Conservation (phyloP, 225 moss, liverwort and hornwort species). For the Marchantia polymorpha region DNA sequence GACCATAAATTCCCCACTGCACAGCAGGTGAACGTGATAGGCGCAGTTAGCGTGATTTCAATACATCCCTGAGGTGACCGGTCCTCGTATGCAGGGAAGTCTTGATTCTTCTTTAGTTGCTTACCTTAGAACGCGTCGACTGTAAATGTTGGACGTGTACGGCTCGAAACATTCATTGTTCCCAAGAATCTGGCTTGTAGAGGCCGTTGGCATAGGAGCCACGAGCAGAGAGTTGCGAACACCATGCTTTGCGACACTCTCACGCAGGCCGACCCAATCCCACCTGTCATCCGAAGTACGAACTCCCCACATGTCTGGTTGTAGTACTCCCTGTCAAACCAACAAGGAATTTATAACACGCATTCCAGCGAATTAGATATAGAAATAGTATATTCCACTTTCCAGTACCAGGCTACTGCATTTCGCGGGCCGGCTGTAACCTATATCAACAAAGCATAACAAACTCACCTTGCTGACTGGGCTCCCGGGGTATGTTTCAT, state of each 20-base stretch:
- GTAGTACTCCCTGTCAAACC: conserved; percentile 48
- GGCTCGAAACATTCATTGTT: conserved; percentile 97
- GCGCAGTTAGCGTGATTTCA: neutral
- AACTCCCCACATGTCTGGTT: conserved; percentile 88
- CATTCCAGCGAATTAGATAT: neutral
- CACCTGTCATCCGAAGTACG: conserved; percentile 55
- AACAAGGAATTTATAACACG: neutral
- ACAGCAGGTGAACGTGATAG: neutral
- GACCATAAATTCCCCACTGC: conserved; percentile 94
- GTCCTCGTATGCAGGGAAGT: neutral
- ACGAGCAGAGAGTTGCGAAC: conserved; percentile 73
- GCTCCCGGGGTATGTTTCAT: conserved; percentile 66
- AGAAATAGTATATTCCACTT: neutral
- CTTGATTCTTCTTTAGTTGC: neutral
- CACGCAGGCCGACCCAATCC: conserved; percentile 62
- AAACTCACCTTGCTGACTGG: conserved; percentile 65
- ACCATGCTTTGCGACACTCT: conserved; percentile 49
- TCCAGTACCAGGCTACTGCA: neutral
- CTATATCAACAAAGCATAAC: neutral
- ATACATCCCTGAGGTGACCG: neutral
- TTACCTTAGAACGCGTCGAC: conserved; percentile 82
- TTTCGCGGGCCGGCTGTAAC: neutral
- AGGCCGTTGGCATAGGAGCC: conserved; percentile 95
- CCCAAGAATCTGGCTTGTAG: conserved; percentile 92
- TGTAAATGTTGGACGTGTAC: conserved; percentile 91